Percentiles rank a stretch among this genome's conserved stretches.
These are phyloP conservation scores for Neoarthrinium moseri DNA, from an alignment of 2,329 filamentous ascomycete genomes.

Conservation along the genomic window DNA sequence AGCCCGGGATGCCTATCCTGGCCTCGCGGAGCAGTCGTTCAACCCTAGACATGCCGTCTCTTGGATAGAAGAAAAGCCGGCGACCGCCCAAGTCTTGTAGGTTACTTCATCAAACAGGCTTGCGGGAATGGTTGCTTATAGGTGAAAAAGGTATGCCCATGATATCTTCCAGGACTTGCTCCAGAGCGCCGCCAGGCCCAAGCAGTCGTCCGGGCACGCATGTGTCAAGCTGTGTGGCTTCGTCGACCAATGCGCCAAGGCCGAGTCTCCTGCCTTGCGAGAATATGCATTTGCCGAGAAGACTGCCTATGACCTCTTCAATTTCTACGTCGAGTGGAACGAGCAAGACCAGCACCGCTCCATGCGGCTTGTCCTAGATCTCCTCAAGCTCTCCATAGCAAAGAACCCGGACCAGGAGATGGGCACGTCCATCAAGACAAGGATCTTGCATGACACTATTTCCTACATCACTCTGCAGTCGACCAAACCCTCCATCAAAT, in stretches of 20 bases:
- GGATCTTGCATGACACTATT: conserved; percentile 51
- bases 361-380: conserved; percentile 61
- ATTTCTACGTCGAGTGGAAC: conserved; percentile 66
- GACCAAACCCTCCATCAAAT: conserved; percentile 65
- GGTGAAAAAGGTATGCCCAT: conserved; percentile 29
- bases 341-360: conserved; percentile 64
- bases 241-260: conserved; percentile 57
- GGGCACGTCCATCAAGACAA: conserved; percentile 37
- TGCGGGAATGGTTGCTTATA: conserved; percentile 8
- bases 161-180: conserved; percentile 48
- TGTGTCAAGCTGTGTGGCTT: conserved; percentile 62
- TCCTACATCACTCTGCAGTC: conserved; percentile 60
- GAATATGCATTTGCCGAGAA: conserved; percentile 51
- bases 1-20: conserved; percentile 10
- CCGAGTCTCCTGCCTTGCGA: conserved; percentile 38
- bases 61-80: conserved; percentile 27
- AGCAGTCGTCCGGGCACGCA: conserved; percentile 54
- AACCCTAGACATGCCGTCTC: conserved; percentile 29
- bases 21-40: conserved; percentile 24
- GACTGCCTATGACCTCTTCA: conserved; percentile 51
- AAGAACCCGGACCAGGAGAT: conserved; percentile 45
- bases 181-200: conserved; percentile 49
- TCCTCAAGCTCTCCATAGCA: conserved; percentile 49
- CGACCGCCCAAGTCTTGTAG: conserved; percentile 23
- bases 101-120: conserved; percentile 12